Evolutionary conservation across 306 rosid genomes (phyloP).

Genomic region (Prunus davidiana): DNA sequence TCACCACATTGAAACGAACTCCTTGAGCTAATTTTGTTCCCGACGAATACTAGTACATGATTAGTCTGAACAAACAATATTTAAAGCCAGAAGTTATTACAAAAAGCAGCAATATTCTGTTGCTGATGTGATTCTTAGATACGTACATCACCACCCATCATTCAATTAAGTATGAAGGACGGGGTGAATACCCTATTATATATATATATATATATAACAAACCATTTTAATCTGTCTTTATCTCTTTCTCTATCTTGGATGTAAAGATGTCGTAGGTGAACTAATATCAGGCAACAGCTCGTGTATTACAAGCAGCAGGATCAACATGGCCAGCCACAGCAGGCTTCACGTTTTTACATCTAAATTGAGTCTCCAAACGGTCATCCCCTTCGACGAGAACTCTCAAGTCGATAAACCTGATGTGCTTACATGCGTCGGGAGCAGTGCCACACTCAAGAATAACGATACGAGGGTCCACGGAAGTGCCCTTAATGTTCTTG

Average conservation of each 20-base stretch:
- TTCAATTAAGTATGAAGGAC: not conserved
- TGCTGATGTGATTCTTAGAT: not conserved
- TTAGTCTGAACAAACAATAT: too few species aligned
- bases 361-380: not conserved
- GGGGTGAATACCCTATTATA: not conserved
- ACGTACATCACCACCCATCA: not conserved
- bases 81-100: not conserved
- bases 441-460: not conserved
- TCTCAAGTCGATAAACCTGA: not conserved
- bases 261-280: not conserved
- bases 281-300: not conserved
- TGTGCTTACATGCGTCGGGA: not conserved
- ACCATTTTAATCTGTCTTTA: too few species aligned
- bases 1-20: too few species aligned
- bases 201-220: too few species aligned
- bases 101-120: not conserved
- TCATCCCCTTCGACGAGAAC: not conserved
- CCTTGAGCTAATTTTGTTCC: too few species aligned
- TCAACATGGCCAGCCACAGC: not conserved
- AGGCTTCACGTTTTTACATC: not conserved
- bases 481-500: not conserved
- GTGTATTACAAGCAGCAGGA: not conserved
- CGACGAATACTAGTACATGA: too few species aligned
- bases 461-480: not conserved
- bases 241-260: too few species aligned